Percentiles rank a stretch among this genome's conserved stretches.
Evolutionary conservation across 2,329 filamentous ascomycete species (phyloP).

Genomic region (Neofusicoccum kwambonambiense): DNA sequence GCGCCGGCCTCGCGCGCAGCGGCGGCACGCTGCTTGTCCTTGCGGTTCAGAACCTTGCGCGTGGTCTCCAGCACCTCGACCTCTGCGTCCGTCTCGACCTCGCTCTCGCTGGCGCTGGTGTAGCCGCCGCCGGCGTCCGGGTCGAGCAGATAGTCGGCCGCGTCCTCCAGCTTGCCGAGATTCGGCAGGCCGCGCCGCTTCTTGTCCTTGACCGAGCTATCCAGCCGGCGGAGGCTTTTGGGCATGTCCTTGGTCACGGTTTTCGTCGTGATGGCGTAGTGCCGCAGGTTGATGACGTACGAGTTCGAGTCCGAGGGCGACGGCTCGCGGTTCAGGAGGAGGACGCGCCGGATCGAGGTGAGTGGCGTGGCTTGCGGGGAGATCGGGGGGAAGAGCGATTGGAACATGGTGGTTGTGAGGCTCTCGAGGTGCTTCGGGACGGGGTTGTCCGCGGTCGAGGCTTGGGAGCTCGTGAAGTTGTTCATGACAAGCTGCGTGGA

Average conservation of each 20-base stretch:
- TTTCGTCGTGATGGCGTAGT: conserved; percentile 94
- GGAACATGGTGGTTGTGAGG: conserved; percentile 89
- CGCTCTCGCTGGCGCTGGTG: conserved; percentile 88
- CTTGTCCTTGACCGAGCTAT: conserved; percentile 73
- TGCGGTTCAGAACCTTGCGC: conserved; percentile 60
- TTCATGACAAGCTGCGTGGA: conserved; percentile 83
- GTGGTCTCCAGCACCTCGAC: conserved; percentile 74
- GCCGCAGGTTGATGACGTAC: conserved; percentile 83
- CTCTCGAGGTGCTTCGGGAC: conserved; percentile 94
- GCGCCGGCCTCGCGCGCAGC: conserved; percentile 25
- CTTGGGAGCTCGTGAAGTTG: conserved; percentile 72
- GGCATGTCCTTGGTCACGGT: conserved; percentile 69
- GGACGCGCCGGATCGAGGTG: conserved; percentile 85
- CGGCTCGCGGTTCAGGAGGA: conserved; percentile 82
- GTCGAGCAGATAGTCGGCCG: conserved; percentile 91
- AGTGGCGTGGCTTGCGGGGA: conserved; percentile 87
- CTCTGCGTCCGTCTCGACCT: conserved; percentile 91
- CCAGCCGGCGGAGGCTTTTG: conserved; percentile 76
- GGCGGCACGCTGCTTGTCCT: conserved; percentile 48
- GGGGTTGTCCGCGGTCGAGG: conserved; percentile 48
- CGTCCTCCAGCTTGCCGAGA: conserved; percentile 85
- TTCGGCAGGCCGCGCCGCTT: conserved; percentile 77
- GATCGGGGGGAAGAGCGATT: conserved; percentile 93
- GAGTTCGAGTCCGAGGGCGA: conserved; percentile 43
- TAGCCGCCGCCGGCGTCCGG: conserved; percentile 72